Conservation (phyloP, 805 yeast genomes). For the Ogataea populi-albae region DNA sequence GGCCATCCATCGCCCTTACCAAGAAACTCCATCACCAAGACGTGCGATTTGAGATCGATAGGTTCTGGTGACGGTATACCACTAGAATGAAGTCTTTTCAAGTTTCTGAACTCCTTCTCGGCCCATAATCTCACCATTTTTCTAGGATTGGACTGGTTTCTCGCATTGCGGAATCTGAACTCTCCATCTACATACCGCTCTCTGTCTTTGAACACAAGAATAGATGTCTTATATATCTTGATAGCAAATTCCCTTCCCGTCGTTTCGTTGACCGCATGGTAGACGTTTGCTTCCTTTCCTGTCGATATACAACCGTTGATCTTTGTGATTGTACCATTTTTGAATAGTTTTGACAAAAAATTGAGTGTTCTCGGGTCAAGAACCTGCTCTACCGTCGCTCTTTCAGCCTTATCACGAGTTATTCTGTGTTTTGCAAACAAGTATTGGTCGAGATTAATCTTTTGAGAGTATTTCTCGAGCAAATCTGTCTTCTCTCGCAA, state of each 20-base stretch:
- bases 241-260: slow-evolving; percentile 70
- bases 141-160: slow-evolving; percentile 86
- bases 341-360: slow-evolving; percentile 77
- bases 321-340: slow-evolving; percentile 77
- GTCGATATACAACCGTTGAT: slow-evolving; percentile 94
- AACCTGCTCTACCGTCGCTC: slow-evolving; percentile 97
- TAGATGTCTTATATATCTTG: slow-evolving; percentile 93
- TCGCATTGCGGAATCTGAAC: slow-evolving; percentile 82
- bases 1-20: slow-evolving; percentile 81
- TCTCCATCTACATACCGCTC: slow-evolving; percentile 97
- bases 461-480: slow-evolving; percentile 59
- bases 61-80: slow-evolving; percentile 97
- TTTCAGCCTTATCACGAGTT: slow-evolving; percentile 78
- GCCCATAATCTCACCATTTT: slow-evolving; percentile 99
- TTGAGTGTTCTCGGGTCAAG: slow-evolving; percentile 90
- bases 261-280: slow-evolving; percentile 61
- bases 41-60: slow-evolving; percentile 81
- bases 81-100: slow-evolving; percentile 71
- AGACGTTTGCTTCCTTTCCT: slow-evolving; percentile 98
- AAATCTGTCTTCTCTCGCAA: slow-evolving; percentile 44
- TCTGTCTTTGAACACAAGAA: slow-evolving; percentile 93
- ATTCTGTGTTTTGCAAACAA: slow-evolving; percentile 54
- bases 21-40: slow-evolving; percentile 90
- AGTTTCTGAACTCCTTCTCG: slow-evolving; percentile 91
- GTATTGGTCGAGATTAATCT: slow-evolving; percentile 61